phyloP scores from a whole-genome alignment of 1,284 basidiomycete genomes.

The Cystobasidiaceae sp. region DNA sequence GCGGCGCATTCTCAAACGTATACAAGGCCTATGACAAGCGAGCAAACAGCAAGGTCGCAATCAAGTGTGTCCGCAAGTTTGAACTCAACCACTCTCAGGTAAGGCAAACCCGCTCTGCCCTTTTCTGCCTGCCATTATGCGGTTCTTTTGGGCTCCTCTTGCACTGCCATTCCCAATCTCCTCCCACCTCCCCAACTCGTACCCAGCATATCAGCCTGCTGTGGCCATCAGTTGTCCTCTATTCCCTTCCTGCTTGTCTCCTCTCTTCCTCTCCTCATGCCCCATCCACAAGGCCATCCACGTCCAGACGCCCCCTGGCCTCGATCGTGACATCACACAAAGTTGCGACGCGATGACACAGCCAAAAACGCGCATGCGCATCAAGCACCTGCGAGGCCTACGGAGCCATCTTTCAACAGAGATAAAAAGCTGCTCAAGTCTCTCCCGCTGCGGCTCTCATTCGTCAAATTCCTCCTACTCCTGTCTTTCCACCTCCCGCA shows the following conservation, averaged over 20 bases:
- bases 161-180: not conserved
- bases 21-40: slow-evolving; percentile 82
- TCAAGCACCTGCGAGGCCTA: too few species aligned
- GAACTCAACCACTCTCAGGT: slow-evolving; percentile 95
- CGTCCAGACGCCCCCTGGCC: too few species aligned
- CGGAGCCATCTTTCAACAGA: slow-evolving; percentile 18
- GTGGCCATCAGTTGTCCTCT: slow-evolving; percentile 30
- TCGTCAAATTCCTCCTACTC: too few species aligned
- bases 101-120: slow-evolving; percentile 48
- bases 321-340: slow-evolving; percentile 46
- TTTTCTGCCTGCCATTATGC: too few species aligned
- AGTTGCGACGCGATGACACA: too few species aligned
- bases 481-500: slow-evolving; percentile 36
- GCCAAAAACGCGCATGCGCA: too few species aligned
- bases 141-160: too few species aligned
- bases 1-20: slow-evolving; percentile 96
- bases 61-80: slow-evolving; percentile 82
- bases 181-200: not conserved
- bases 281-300: slow-evolving; percentile 19
- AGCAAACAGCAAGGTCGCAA: slow-evolving; percentile 77
- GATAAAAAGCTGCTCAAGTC: not conserved
- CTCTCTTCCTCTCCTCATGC: not conserved
- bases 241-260: not conserved
- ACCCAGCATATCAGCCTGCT: not conserved
- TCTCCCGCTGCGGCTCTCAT: too few species aligned